Evolutionary conservation across 352 stramenopile genomes (phyloP), one percentile per base, ranked within the genome.

Genomic region (Pythium sukuiense): DNA sequence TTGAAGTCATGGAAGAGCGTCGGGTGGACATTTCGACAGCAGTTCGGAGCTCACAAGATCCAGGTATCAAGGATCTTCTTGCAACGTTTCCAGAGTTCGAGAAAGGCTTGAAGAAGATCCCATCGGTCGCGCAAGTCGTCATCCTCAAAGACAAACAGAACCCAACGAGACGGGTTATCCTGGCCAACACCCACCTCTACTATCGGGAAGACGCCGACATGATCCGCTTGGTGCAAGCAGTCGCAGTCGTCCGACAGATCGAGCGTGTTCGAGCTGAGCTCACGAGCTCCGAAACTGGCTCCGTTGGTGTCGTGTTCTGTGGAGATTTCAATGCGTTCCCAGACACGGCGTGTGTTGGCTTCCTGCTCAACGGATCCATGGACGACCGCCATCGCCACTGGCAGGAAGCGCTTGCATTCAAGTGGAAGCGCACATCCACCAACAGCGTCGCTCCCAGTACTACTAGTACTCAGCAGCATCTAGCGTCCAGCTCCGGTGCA

Each of bases 121-220:
- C 85, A 26, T 93, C 85, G 1, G 71, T 93, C 45, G 85, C 77
- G 20, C 85, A 93, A 55, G 26, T 93, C 14, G 7, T 88, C 1
- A 55, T 84, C 7, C 71, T 93, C 6, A 72, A 74, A 32, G 77
- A 73, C 2, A 63, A 57, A n/a, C 13, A 59, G 1, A 58, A 80
- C 20, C 63, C 65, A 3, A 14, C 55, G 1, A 59, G 65, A 20
- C 72, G 45, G 24, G 52, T 89, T 20, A 37, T 93, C 57, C 54
- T 91, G n/a, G 79, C 73, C 0, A 93, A 93, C 49, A 91, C 85
- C 12, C 85, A 93, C 52, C 62, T 93, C 7, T 93, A 87, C 55
- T 93, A 90, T 60, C 82, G 85, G 2, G 76, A 87, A 67, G 85
- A 91, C 56, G 73, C 81, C 12, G 73, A 93, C 58, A 71, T 90